A percentile compares a stretch with the other conserved stretches of the same genome.
Conservation (phyloP, 2,329 filamentous ascomycete genomes). For the Fusarium tanahbumbuense region DNA sequence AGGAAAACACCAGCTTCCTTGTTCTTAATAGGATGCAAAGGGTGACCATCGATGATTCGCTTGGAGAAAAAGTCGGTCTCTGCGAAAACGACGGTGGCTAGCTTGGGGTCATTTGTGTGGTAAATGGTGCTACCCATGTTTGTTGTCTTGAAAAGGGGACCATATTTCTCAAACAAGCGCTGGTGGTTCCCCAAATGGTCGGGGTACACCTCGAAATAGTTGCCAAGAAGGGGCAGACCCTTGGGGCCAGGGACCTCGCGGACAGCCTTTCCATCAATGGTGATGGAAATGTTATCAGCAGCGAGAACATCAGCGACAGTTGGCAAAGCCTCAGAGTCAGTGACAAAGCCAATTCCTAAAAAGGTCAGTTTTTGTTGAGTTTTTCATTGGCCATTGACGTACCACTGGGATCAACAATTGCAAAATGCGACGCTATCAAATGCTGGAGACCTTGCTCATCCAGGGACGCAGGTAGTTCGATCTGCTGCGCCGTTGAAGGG, state of each 20-base stretch:
- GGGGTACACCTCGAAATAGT: constrained; percentile 66
- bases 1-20: constrained; percentile 58
- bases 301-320: constrained; percentile 52
- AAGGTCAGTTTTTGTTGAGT: background rate
- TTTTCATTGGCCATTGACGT: background rate
- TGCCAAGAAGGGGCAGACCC: constrained; percentile 62
- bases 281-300: constrained; percentile 54
- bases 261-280: constrained; percentile 61
- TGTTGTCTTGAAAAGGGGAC: constrained; percentile 62
- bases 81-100: constrained; percentile 59
- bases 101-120: constrained; percentile 62
- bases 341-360: constrained; percentile 55
- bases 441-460: constrained; percentile 54
- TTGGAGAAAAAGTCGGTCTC: constrained; percentile 67
- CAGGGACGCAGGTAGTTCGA: constrained; percentile 52
- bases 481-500: constrained; percentile 50
- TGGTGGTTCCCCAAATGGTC: constrained; percentile 69
- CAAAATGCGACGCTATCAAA: constrained; percentile 56
- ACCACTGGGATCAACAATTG: constrained; percentile 57
- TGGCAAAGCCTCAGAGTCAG: constrained; percentile 48
- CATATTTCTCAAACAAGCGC: constrained; percentile 64
- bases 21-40: constrained; percentile 58
- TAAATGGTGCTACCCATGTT: constrained; percentile 64
- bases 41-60: constrained; percentile 62
- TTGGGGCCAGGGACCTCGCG: constrained; percentile 63